Conservation (phyloP, 164 flowering plant genomes). For the Magnolia changhungtana region DNA sequence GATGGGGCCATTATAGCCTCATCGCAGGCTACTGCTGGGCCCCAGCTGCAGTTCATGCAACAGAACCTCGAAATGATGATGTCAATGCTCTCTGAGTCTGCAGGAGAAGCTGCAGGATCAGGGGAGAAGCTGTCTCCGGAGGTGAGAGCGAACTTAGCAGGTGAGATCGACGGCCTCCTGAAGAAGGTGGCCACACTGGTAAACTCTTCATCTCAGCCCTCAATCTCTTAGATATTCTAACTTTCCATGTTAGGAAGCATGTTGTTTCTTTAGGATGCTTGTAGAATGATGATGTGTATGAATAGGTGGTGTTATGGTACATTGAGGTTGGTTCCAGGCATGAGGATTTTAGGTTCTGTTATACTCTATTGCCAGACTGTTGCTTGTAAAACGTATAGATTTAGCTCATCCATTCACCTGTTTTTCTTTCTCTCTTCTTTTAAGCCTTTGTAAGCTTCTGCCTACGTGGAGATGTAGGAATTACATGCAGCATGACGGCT, state of each 20-base stretch:
- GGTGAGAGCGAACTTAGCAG: slow-evolving; percentile 56
- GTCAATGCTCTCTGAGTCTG: slow-evolving; percentile 58
- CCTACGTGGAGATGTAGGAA: too few species aligned
- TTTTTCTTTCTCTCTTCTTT: too few species aligned
- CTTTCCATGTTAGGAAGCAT: neutral
- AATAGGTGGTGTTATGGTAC: neutral
- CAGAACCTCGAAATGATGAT: slow-evolving; percentile 77
- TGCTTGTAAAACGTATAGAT: too few species aligned
- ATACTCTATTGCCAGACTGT: too few species aligned
- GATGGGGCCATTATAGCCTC: neutral
- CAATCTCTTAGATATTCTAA: neutral
- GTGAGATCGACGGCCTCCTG: slow-evolving; percentile 56
- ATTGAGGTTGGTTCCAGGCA: neutral
- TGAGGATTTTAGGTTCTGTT: neutral
- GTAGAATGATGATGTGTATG: neutral
- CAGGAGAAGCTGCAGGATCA: slow-evolving; percentile 12
- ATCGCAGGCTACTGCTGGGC: slow-evolving; percentile 22
- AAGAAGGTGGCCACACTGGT: slow-evolving; percentile 54
- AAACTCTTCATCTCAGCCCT: slow-evolving; percentile 20
- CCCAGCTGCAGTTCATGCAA: slow-evolving; percentile 43
- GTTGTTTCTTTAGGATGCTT: neutral
- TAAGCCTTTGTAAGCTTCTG: too few species aligned
- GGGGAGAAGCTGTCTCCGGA: slow-evolving; percentile 50
- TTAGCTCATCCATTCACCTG: too few species aligned
- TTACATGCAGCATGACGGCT: too few species aligned